Evolutionary conservation across 2,329 filamentous ascomycete genomes (phyloP).

Genomic region (Diplodia corticola): DNA sequence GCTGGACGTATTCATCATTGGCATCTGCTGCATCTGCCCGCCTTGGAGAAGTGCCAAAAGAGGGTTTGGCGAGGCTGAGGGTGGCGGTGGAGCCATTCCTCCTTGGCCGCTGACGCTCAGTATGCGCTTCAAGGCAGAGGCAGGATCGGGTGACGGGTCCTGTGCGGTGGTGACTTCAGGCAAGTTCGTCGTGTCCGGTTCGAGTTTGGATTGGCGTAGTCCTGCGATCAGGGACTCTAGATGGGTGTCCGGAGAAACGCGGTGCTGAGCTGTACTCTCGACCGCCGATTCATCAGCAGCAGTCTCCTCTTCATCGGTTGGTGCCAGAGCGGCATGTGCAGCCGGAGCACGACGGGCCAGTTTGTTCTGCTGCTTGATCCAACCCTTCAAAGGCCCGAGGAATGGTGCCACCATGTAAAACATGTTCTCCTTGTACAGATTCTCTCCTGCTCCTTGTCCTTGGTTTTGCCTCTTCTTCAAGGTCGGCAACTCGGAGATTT

Average conservation of each 20-base stretch:
- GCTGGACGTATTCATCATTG: neutral
- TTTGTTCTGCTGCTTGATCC: slow-evolving; percentile 83
- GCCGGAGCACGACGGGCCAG: slow-evolving; percentile 56
- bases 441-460: slow-evolving; percentile 56
- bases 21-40: slow-evolving; percentile 25
- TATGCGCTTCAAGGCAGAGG: slow-evolving; percentile 54
- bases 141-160: slow-evolving; percentile 44
- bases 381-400: slow-evolving; percentile 79
- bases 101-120: slow-evolving; percentile 43
- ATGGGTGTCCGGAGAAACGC: slow-evolving; percentile 27
- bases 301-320: slow-evolving; percentile 33
- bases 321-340: slow-evolving; percentile 24
- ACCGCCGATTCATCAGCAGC: slow-evolving; percentile 33
- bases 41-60: slow-evolving; percentile 59
- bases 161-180: slow-evolving; percentile 35
- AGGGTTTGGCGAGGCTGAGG: slow-evolving; percentile 41
- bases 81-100: neutral
- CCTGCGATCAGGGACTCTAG: slow-evolving; percentile 35
- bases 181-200: slow-evolving; percentile 30
- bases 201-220: slow-evolving; percentile 32
- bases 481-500: slow-evolving; percentile 81
- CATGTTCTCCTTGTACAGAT: slow-evolving; percentile 70
- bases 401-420: slow-evolving; percentile 99
- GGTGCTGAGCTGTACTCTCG: slow-evolving; percentile 26
- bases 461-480: slow-evolving; percentile 66